A percentile compares a stretch with the other conserved stretches of the same genome.
Conservation (phyloP, 177 flowering plant genomes). For the Vitis hybrid region DNA sequence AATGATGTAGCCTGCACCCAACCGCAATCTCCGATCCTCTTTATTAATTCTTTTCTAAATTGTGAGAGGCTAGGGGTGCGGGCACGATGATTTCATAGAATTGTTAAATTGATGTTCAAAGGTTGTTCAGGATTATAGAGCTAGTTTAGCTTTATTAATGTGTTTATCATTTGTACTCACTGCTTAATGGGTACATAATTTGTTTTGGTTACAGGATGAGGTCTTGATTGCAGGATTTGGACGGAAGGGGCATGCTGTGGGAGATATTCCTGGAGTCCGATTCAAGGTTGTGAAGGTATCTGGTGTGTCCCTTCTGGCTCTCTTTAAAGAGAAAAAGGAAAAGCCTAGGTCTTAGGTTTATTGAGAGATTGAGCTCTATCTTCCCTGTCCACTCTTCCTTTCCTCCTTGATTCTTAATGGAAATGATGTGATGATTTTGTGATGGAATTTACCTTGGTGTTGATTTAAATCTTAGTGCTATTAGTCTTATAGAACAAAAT, state of each 20-base stretch:
- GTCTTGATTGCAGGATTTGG: constrained; percentile 63
- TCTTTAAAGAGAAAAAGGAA: constrained; percentile 61
- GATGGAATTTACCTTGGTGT: too few species aligned
- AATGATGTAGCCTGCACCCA: background rate
- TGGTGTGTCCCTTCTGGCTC: constrained; percentile 53
- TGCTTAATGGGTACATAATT: background rate
- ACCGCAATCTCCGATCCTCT: too few species aligned
- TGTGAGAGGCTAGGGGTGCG: too few species aligned
- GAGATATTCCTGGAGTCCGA: constrained; percentile 60
- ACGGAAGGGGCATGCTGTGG: constrained; percentile 56
- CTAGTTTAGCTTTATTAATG: background rate
- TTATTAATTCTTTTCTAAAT: too few species aligned
- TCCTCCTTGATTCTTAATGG: background rate
- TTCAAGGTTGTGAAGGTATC: constrained; percentile 63
- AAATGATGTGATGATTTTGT: too few species aligned
- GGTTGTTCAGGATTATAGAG: background rate
- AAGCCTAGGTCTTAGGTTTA: constrained; percentile 50
- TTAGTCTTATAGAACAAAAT: background rate
- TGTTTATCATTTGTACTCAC: background rate
- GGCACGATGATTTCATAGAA: too few species aligned
- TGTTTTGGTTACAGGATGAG: constrained; percentile 37
- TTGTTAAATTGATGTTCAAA: too few species aligned
- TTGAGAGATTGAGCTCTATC: background rate
- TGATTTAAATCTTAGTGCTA: too few species aligned
- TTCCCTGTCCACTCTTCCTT: background rate